Base-by-base conservation (phyloP, 305 asterid species). In the Plantago coronopus region DNA sequence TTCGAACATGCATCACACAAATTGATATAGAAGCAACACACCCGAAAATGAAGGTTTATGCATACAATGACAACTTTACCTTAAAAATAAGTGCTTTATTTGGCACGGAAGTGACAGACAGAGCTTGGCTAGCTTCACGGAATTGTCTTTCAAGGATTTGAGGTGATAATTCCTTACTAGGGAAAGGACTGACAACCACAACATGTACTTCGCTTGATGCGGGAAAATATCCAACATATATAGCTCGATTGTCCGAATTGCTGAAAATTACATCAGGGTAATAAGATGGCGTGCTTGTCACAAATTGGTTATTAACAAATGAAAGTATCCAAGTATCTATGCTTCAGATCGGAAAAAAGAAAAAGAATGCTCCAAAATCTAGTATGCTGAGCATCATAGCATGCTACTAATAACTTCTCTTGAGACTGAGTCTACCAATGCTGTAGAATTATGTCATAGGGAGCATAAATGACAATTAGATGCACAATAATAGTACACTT, bases 171-270 rank as follows among this genome's bases (percentile, higher is more conserved):
- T 94, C 99, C 83, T 82, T 94, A 72, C 85, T 85, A 63, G 75
- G 96, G 79, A 83, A 87, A 74, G 96, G 96, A 74, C 87, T 94
- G 62, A 81, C 99, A 72, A 89, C 95, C 80, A 87, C 80, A 44
- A 74, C 90, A 69, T 74, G 81, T 64, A 87, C 75, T 74, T 76
- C 79, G 75, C 77, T 77, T 61, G 97, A 87, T 34, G 84, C 77
- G 64, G 96, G 95, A 73, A 94, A 94, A 79, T 82, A 86, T 58
- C 82, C 89, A 73, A 94, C 80, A 62, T 79, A 94, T 66, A 84
- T 83, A 63, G 95, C 99, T 77, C 99, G 85, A 65, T 81, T 79
- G 68, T 94, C 99, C 17, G 87, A 87, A 71, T 81, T 66, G 74
- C 97, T 94, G 97, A 68, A 78, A 76, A 67, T 50, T 69, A 69